Evolutionary conservation across 441 rosid genomes (phyloP).

Genomic region (Erysimum cheiri): DNA sequence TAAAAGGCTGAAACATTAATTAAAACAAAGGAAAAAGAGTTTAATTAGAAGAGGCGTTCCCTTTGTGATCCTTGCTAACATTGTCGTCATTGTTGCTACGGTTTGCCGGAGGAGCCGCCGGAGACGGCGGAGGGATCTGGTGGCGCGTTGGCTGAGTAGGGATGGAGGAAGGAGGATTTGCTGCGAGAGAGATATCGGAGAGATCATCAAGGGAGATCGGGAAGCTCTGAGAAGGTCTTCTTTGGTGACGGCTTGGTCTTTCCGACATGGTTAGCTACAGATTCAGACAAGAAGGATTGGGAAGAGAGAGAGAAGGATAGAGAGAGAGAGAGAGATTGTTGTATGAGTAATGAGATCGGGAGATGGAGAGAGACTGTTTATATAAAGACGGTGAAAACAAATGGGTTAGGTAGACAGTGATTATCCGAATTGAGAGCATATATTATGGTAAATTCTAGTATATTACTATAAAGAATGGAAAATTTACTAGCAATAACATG

Average conservation of each 20-base stretch:
- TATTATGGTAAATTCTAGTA: not conserved
- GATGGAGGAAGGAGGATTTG: conserved; percentile 31
- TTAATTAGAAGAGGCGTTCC: conserved; percentile 35
- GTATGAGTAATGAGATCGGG: conserved; percentile 25
- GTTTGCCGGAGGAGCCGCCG: conserved; percentile 38
- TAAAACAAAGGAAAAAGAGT: conserved; percentile 18
- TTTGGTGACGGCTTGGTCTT: conserved; percentile 46
- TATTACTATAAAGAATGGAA: not conserved
- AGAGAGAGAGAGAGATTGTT: conserved; percentile 12
- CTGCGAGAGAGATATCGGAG: conserved; percentile 32
- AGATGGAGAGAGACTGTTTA: conserved; percentile 22
- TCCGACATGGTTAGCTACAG: conserved; percentile 44
- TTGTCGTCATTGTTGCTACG: conserved; percentile 17
- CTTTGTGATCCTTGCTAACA: conserved; percentile 33
- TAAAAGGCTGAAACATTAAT: conserved; percentile 14
- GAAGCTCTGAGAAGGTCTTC: conserved; percentile 44
- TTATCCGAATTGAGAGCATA: conserved; percentile 32
- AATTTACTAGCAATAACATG: not conserved
- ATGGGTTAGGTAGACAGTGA: conserved; percentile 40
- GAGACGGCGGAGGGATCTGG: conserved; percentile 46
- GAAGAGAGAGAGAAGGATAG: conserved; percentile 14
- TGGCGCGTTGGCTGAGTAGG: conserved; percentile 40
- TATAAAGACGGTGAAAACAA: conserved; percentile 40
- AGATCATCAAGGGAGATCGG: conserved; percentile 42
- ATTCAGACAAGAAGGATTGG: conserved; percentile 32